Conservation (phyloP, 1,284 basidiomycete genomes). For the Chiua sp. region DNA sequence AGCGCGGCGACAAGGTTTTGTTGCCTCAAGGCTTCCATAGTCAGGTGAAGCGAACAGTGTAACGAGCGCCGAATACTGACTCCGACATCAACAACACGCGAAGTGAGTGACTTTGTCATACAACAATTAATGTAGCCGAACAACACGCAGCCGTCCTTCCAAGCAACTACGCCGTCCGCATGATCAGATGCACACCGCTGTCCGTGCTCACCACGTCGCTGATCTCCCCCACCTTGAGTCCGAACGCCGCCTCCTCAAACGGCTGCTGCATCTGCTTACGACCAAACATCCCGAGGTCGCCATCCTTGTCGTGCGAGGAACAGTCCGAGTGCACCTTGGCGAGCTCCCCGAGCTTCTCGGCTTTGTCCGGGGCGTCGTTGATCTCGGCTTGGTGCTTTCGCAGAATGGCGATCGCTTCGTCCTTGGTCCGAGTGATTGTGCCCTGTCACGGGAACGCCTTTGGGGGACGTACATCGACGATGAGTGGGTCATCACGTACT, state of each 20-base stretch:
- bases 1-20: not conserved
- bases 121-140: not conserved
- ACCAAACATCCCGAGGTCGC: constrained; percentile 89
- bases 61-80: not conserved
- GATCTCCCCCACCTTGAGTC: constrained; percentile 81
- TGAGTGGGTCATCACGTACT: constrained; percentile 51
- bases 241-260: constrained; percentile 93
- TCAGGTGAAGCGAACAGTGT: not conserved
- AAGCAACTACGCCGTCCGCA: constrained; percentile 78
- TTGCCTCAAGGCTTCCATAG: not conserved
- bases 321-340: constrained; percentile 86
- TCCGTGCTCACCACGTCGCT: constrained; percentile 91
- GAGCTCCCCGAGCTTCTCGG: constrained; percentile 74
- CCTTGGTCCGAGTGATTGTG: constrained; percentile 89
- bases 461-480: not conserved
- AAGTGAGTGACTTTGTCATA: constrained; percentile 5
- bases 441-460: constrained; percentile 45
- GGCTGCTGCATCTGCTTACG: constrained; percentile 96
- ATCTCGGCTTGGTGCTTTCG: constrained; percentile 67
- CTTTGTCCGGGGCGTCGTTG: constrained; percentile 48
- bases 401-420: constrained; percentile 86
- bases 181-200: constrained; percentile 95
- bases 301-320: constrained; percentile 79
- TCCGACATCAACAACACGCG: not conserved
- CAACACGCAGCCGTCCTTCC: not conserved